Evolutionary conservation across 306 rosid genomes (phyloP).

Genomic region (Carpinus viminea): DNA sequence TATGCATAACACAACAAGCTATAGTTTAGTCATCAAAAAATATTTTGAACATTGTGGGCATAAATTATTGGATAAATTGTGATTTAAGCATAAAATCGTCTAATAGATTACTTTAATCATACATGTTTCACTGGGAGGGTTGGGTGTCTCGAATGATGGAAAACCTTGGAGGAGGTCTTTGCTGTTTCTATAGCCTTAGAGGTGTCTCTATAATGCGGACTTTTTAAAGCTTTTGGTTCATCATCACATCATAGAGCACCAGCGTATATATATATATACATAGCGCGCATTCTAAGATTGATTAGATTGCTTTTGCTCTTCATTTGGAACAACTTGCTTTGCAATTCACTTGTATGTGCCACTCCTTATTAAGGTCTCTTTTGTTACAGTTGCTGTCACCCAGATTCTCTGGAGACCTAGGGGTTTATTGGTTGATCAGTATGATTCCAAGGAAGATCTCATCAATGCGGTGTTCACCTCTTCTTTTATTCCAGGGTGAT

Average conservation of each 20-base stretch:
- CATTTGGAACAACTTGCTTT: background rate
- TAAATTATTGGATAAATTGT: too few relatives aligned
- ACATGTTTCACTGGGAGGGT: background rate
- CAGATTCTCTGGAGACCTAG: constrained; percentile 92
- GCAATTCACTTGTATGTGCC: background rate
- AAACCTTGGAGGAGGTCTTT: background rate
- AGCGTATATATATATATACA: too few relatives aligned
- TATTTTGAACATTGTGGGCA: too few relatives aligned
- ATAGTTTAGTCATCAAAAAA: too few relatives aligned
- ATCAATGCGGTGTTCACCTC: constrained; percentile 94
- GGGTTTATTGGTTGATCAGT: constrained; percentile 90
- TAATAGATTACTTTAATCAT: background rate
- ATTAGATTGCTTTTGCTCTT: background rate
- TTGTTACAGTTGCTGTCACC: constrained; percentile 82
- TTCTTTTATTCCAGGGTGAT: constrained; percentile 98
- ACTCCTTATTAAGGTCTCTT: constrained; percentile 19
- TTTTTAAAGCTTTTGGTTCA: background rate
- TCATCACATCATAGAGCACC: too few relatives aligned
- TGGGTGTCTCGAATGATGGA: background rate
- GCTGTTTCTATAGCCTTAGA: background rate
- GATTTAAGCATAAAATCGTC: too few relatives aligned
- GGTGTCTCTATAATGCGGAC: background rate
- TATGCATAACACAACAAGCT: too few relatives aligned
- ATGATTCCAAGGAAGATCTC: constrained; percentile 97
- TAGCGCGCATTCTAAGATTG: too few relatives aligned